These are phyloP conservation scores for Rhizopogon vesiculosus DNA, from an alignment of 768 basidiomycete species.

Conservation along the genomic window DNA sequence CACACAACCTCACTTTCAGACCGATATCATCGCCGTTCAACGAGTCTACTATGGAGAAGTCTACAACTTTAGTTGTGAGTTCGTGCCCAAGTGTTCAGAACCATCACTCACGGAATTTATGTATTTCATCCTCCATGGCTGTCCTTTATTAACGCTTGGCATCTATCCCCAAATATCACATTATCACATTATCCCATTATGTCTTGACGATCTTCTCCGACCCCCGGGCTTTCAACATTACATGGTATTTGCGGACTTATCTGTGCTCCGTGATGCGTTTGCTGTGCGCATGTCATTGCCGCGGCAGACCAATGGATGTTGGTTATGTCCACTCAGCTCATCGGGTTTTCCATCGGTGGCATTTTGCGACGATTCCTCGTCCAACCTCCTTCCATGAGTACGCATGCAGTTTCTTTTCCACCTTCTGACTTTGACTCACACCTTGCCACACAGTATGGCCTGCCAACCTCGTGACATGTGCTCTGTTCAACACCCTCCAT, in stretches of 20 bases:
- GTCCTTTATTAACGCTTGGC: neutral
- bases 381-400: slow-evolving; percentile 55
- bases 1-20: slow-evolving; percentile 24
- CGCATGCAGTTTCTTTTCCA: slow-evolving; percentile 7
- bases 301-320: slow-evolving; percentile 52
- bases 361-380: slow-evolving; percentile 57
- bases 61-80: slow-evolving; percentile 46
- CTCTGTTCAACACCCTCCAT: slow-evolving; percentile 73
- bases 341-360: slow-evolving; percentile 60
- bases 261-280: neutral
- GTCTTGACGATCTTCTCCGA: neutral
- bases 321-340: slow-evolving; percentile 68
- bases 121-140: neutral
- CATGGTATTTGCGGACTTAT: neutral
- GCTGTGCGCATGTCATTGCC: neutral
- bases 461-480: slow-evolving; percentile 62
- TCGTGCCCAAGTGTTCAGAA: slow-evolving; percentile 3
- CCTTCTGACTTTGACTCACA: neutral
- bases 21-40: slow-evolving; percentile 73
- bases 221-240: neutral
- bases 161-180: neutral
- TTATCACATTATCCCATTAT: neutral
- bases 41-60: slow-evolving; percentile 60
- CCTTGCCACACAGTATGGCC: slow-evolving; percentile 61
- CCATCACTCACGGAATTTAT: neutral